These are phyloP conservation scores for Xylariales sp. DNA, from an alignment of 2,329 filamentous ascomycete species.

Conservation along the genomic window DNA sequence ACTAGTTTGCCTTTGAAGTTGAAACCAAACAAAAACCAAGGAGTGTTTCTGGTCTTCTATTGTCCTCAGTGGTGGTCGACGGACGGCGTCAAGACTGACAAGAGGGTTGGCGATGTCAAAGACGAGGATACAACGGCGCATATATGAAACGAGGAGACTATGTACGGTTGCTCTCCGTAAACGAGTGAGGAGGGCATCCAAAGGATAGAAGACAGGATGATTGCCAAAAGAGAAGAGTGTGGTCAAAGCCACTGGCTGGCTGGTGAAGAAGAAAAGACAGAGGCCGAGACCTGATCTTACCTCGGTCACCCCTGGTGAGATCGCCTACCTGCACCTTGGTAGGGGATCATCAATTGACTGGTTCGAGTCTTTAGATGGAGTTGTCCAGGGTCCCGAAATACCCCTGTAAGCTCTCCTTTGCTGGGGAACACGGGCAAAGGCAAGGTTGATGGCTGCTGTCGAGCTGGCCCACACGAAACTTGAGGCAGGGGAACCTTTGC, in stretches of 20 bases:
- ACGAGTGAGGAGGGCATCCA: slow-evolving; percentile 11
- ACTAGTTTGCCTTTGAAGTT: neutral
- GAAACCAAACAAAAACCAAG: neutral
- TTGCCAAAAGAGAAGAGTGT: slow-evolving; percentile 13
- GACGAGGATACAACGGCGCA: slow-evolving; percentile 6
- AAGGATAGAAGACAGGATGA: slow-evolving; percentile 14
- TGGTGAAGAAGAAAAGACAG: slow-evolving; percentile 20
- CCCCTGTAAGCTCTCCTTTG: neutral
- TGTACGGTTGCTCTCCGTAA: slow-evolving; percentile 4
- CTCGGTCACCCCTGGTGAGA: neutral
- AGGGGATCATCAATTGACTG: slow-evolving; percentile 1
- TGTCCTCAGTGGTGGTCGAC: neutral
- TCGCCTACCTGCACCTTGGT: neutral
- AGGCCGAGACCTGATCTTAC: slow-evolving; percentile 6
- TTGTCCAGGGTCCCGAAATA: no score
- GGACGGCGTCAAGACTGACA: neutral
- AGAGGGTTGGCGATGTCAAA: slow-evolving; percentile 5
- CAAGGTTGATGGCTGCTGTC: neutral
- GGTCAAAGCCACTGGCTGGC: slow-evolving; percentile 11
- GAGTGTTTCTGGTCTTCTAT: slow-evolving; percentile 1
- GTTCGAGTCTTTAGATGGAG: slow-evolving; percentile 1
- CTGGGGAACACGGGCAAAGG: slow-evolving; percentile 2
- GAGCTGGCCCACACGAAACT: slow-evolving; percentile 5
- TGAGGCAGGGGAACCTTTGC: neutral
- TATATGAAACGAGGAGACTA: slow-evolving; percentile 12